A percentile compares a stretch with the other conserved stretches of the same genome.
phyloP scores from a whole-genome alignment of 352 stramenopile genomes.

The Detonula confervacea region DNA sequence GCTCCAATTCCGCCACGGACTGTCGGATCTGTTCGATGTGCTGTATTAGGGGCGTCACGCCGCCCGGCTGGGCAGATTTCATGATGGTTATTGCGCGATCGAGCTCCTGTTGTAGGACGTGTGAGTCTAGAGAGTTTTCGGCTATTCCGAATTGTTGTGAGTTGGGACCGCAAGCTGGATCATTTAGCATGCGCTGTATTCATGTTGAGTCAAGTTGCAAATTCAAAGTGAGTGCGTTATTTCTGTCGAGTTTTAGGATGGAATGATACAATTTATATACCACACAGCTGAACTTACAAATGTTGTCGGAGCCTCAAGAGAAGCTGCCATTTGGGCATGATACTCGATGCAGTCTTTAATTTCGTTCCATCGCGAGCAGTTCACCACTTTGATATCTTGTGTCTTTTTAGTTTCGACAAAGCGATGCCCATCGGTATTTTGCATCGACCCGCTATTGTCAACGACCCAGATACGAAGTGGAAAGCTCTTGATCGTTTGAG shows the following conservation, averaged over 20 bases:
- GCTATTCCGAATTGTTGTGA: slow-evolving; percentile 77
- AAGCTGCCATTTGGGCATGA: slow-evolving; percentile 72
- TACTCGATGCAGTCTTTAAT: slow-evolving; percentile 78
- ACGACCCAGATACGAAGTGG: slow-evolving; percentile 82
- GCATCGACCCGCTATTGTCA: slow-evolving; percentile 83
- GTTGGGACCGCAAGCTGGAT: slow-evolving; percentile 63
- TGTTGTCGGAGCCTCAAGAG: slow-evolving; percentile 65
- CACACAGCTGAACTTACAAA: no score
- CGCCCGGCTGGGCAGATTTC: slow-evolving; percentile 39
- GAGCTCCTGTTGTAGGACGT: slow-evolving; percentile 44
- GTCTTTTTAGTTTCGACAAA: slow-evolving; percentile 63
- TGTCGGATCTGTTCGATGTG: slow-evolving; percentile 70
- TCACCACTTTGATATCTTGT: slow-evolving; percentile 67
- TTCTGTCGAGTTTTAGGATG: no score
- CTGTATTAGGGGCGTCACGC: slow-evolving; percentile 67
- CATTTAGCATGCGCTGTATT: slow-evolving; percentile 83
- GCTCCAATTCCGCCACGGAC: slow-evolving; percentile 44
- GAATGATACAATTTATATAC: no score
- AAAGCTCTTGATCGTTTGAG: slow-evolving; percentile 61
- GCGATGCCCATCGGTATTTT: slow-evolving; percentile 72
- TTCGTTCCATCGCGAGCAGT: slow-evolving; percentile 81
- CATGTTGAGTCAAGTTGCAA: no score
- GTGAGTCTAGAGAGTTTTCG: slow-evolving; percentile 29
- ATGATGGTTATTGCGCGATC: slow-evolving; percentile 48
- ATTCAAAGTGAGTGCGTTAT: no score